phyloP scores from a whole-genome alignment of 2,329 filamentous ascomycete species.

The Rhynchosporium secalis region DNA sequence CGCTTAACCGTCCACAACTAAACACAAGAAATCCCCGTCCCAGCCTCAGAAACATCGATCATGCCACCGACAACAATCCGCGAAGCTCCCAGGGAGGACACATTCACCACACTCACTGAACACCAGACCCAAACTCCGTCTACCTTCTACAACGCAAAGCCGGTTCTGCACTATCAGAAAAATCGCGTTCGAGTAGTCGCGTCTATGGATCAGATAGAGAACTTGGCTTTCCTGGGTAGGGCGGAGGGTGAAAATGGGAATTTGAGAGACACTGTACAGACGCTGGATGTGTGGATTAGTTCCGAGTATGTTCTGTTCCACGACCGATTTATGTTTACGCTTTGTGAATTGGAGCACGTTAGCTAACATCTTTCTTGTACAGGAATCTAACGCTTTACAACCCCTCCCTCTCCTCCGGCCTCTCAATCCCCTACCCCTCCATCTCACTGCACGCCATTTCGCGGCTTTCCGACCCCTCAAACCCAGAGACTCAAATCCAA shows the following conservation, averaged over 20 bases:
- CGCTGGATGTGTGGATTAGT: constrained; percentile 58
- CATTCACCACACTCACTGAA: constrained; percentile 65
- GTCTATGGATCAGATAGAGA: constrained; percentile 53
- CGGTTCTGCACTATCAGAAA: constrained; percentile 67
- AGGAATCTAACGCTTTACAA: constrained; percentile 67
- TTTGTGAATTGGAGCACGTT: too few species aligned
- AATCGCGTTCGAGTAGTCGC: constrained; percentile 58
- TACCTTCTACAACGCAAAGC: constrained; percentile 70
- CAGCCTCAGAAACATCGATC: not conserved
- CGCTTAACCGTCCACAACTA: not conserved
- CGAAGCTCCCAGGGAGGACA: constrained; percentile 54
- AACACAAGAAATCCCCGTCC: not conserved
- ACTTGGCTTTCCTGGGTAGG: constrained; percentile 49
- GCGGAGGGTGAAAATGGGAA: constrained; percentile 27
- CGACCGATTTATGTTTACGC: not conserved
- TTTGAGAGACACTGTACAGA: constrained; percentile 25
- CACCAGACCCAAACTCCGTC: constrained; percentile 72
- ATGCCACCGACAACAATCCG: constrained; percentile 53
- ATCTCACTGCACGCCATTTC: constrained; percentile 77
- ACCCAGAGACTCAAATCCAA: constrained; percentile 41
- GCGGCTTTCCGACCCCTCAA: constrained; percentile 47
- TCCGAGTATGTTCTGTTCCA: constrained; percentile 50
- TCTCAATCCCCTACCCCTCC: constrained; percentile 71
- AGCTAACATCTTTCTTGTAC: not conserved
- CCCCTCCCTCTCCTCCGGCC: constrained; percentile 54